Percentiles rank a stretch among this genome's conserved stretches.
These are phyloP conservation scores for Ophiostoma novo-ulmi DNA, from an alignment of 2,329 filamentous ascomycete genomes.

Conservation along the genomic window DNA sequence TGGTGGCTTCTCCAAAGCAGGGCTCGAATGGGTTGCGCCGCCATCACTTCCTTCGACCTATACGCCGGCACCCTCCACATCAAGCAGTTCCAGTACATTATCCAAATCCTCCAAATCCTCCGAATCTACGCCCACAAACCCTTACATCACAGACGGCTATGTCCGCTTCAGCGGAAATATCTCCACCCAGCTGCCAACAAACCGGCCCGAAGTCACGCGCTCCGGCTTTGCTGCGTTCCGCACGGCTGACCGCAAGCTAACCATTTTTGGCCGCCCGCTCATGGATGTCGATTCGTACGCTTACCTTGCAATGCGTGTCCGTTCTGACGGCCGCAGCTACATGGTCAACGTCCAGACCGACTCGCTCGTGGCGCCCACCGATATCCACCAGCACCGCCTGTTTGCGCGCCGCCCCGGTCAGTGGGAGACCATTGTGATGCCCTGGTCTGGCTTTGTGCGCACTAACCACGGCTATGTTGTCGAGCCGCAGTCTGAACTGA, in stretches of 20 bases:
- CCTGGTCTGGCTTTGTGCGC: constrained; percentile 87
- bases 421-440: constrained; percentile 94
- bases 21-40: constrained; percentile 58
- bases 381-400: constrained; percentile 89
- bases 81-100: not conserved
- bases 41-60: constrained; percentile 24
- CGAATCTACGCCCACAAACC: not conserved
- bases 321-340: constrained; percentile 86
- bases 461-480: constrained; percentile 90
- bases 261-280: constrained; percentile 76
- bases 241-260: constrained; percentile 69
- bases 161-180: constrained; percentile 82
- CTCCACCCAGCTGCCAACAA: constrained; percentile 72
- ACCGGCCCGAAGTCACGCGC: constrained; percentile 68
- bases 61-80: not conserved
- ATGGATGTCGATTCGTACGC: constrained; percentile 89
- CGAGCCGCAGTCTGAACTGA: constrained; percentile 85
- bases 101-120: constrained; percentile 5
- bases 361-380: constrained; percentile 76
- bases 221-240: constrained; percentile 88
- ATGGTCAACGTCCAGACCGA: constrained; percentile 96
- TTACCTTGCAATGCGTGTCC: constrained; percentile 82
- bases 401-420: constrained; percentile 72
- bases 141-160: constrained; percentile 45
- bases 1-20: constrained; percentile 74